Evolutionary conservation across 192 early-diverging fungal genomes (phyloP), one percentile per base, ranked within the genome.

Genomic region (Coemansia aciculifera): DNA sequence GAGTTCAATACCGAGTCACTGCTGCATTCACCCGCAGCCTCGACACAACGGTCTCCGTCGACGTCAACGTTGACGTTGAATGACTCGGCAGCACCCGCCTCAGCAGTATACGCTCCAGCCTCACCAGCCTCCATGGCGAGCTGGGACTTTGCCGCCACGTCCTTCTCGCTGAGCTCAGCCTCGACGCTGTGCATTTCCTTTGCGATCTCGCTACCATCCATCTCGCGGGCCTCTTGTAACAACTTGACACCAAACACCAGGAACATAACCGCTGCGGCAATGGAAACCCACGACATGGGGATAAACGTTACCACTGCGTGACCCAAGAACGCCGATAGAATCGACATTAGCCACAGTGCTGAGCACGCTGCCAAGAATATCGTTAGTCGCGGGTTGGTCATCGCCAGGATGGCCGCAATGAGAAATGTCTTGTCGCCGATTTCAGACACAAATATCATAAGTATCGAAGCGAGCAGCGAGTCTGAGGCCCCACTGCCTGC

Each of bases 391-490:
- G 96, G 89, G 78, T 98, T 91, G 74, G 89, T 92, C 96, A 99
- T 99, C 44, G 98, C 97, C 89, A 99, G 91, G 67, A 99, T 94
- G 5, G 95, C 97, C 10, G 95, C 95, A 64, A 99, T 98, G 63
- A 99, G 87, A 71, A 99, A 99, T 17, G 97, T 99, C 81, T 99
- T 99, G 89, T 99, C 97, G 62, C 97, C 97, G 69, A 99, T 95
- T 75, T 99, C 97, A 12, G 94, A 95, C 40, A 97, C 90, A 19
- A 97, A 84, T 46, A 97, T 99, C 87, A 99, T 95, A 59, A 92
- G 72, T 48, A 96, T 85, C 19, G 81, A 84, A 21, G 81, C 81
- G 17, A 79, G n/a, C 39, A 84, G 69, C 62, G 81, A 84, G 69
- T 84, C 81, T 0, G 80, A 78, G 2, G 72, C 64, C 54, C 37